These are phyloP conservation scores for Picocystis salinarum DNA, from an alignment of 139 green algal genomes.

Conservation along the genomic window DNA sequence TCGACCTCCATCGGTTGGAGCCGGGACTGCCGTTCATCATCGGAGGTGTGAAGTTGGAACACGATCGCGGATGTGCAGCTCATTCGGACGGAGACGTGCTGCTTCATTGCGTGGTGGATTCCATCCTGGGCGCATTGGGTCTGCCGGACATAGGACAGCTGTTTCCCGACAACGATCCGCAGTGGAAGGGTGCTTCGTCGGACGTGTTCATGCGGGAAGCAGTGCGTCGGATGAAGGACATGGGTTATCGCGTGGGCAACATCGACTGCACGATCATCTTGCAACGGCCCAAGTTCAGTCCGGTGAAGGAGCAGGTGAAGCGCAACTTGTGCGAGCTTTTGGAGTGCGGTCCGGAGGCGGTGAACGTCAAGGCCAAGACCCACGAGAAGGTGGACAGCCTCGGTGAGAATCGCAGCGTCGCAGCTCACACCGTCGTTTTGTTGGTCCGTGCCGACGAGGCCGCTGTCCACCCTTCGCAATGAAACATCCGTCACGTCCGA, in stretches of 20 bases:
- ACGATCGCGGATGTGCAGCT: constrained; percentile 84
- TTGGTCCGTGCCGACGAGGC: no score
- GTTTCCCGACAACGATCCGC: constrained; percentile 95
- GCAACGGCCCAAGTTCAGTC: constrained; percentile 12
- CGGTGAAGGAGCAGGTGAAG: constrained; percentile 55
- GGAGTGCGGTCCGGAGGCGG: constrained; percentile 37
- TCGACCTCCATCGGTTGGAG: constrained; percentile 26
- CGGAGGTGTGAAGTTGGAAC: constrained; percentile 82
- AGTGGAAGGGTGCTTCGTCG: constrained; percentile 80
- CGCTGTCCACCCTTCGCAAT: no score
- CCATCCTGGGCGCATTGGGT: constrained; percentile 81
- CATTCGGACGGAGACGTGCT: constrained; percentile 93
- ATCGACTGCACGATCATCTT: constrained; percentile 95
- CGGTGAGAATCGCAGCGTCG: constrained; percentile 89
- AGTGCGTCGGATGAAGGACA: constrained; percentile 56
- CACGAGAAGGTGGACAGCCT: constrained; percentile 98
- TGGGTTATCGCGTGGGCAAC: constrained; percentile 79
- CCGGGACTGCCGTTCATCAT: constrained; percentile 80
- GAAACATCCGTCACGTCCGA: no score
- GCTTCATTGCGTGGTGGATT: constrained; percentile 86
- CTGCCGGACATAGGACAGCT: constrained; percentile 96
- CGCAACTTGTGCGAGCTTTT: constrained; percentile 55
- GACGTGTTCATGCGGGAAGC: constrained; percentile 72
- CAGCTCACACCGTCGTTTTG: constrained; percentile 82
- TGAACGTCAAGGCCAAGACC: constrained; percentile 97